Percentiles rank a stretch among this genome's conserved stretches.
Evolutionary conservation across 768 basidiomycete genomes (phyloP).

Genomic region (Trametes cinnabarina): DNA sequence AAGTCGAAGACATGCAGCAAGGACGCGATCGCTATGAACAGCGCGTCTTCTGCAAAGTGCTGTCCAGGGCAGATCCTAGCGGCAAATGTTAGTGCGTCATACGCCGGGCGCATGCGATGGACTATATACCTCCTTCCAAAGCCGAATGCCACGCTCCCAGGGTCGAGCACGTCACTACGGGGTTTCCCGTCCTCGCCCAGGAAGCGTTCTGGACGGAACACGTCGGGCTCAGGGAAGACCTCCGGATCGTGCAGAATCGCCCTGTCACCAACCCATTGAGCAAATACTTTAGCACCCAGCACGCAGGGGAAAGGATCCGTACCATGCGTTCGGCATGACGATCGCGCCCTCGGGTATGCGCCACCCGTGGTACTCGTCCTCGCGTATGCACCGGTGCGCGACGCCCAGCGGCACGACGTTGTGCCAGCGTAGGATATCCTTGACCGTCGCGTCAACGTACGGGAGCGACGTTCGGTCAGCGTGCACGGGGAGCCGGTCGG

Average conservation of each 20-base stretch:
- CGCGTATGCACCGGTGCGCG: constrained; percentile 34
- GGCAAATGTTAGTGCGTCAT: no score
- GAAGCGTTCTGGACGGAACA: constrained; percentile 53
- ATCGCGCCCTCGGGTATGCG: constrained; percentile 36
- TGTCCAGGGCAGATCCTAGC: constrained; percentile 19
- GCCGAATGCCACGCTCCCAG: constrained; percentile 24
- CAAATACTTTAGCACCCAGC: neutral
- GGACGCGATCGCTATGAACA: constrained; percentile 16
- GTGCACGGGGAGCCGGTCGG: constrained; percentile 14
- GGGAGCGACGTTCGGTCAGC: constrained; percentile 12
- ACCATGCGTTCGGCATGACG: constrained; percentile 5
- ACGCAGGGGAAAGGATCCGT: neutral
- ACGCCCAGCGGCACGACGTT: constrained; percentile 7
- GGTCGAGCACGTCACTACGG: constrained; percentile 9
- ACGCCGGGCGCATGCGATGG: neutral
- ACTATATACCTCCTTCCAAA: constrained; percentile 21
- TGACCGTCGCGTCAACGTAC: constrained; percentile 17
- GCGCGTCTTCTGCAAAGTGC: constrained; percentile 8
- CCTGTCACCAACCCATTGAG: constrained; percentile 30
- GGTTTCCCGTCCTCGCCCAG: constrained; percentile 26
- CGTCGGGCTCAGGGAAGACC: constrained; percentile 43
- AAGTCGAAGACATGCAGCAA: constrained; percentile 16
- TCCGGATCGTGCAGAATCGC: constrained; percentile 49
- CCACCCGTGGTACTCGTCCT: constrained; percentile 40
- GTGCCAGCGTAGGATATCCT: constrained; percentile 16